Base-by-base conservation (phyloP, 345 rosid species). In the Camelina hispida region DNA sequence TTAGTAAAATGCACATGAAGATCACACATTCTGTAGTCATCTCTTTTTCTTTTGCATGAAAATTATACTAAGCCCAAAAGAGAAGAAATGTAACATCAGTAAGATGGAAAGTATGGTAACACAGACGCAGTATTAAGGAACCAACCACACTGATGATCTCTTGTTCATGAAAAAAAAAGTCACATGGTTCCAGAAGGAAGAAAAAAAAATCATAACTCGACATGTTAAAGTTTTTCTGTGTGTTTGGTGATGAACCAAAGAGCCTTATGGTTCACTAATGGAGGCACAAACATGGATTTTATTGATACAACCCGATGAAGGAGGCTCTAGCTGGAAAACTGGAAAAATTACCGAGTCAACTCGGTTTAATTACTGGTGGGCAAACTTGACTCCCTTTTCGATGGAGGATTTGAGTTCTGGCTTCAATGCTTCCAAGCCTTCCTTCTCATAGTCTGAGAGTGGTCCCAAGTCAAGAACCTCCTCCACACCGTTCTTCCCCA, bases 401-500 rank as follows among this genome's bases (percentile, higher is more conserved):
- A 80, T 80, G 4, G 84, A 82, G 25, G 84, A 42, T 54, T 79
- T 80, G 59, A 87, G 86, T 68, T 89, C 91, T 16, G 91, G 86
- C 79, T 87, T 87, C 78, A 89, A 70, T 63, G 82, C 85, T 76
- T 87, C 89, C 48, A 89, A 79, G 15, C 87, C 84, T 78, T 85
- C 72, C 69, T 84, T 82, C 43, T 89, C 89, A 30, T 60, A 87
- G 75, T 85, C 89, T 4, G 88, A 87, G 38, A 89, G 84, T 25
- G 86, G 52, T 2, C 94, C 91, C 35, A 81, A 53, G 22, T 87
- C 91, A 1, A 85, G 68, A 68, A 85, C 80, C 83, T 87, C 86
- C 68, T 89, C 91, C 50, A 83, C 89, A 0, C 91, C 93, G 16
- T 84, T 83, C 86, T 85, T 87, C 56, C 91, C 93, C 61, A 89